Base-by-base conservation (phyloP, 2,329 filamentous ascomycete genomes). In the Scytalidium lignicola region DNA sequence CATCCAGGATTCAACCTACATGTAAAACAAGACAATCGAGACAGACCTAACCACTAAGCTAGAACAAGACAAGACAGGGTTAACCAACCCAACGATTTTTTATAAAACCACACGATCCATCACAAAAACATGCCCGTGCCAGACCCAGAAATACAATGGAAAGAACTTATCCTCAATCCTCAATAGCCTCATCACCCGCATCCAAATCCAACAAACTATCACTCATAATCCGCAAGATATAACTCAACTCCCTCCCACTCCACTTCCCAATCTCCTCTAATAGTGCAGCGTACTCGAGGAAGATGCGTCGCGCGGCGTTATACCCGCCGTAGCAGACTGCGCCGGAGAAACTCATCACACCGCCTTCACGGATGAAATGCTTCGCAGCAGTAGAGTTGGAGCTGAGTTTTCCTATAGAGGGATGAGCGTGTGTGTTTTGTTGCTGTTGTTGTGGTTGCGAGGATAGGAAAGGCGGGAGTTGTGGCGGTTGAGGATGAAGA, bases 211-310 rank as follows among this genome's bases (percentile, higher is more conserved):
- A 68, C 40, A 72, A 54, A 50, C 70, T 68, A 63, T 78, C 75
- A 56, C 74, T 76, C 75, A 79, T 78, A 22, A 77, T 78, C 54
- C 76, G 72, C 44, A 78, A 58, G 73, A 54, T 76, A 74, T 2
- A 74, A 74, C 48, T 70, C 65, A 41, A 72, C 70, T 53, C 55
- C 49, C 5, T 51, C 6, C 32, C 52, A 40, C 72, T 74, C 73
- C 75, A 75, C 29, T 73, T 70, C 13, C 73, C 74, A 45, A 75
- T 72, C 39, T 75, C 75, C 49, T 78, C 75, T 60, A 79, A 68
- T 13, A 78, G 62, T 40, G 72, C 69, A 2, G 74, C 74, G 58
- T 74, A 78, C 55, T 78, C 74, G 15, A 78, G 62, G 22, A 79
- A 54, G 12, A 75, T 74, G 17, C 74, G 64, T 28, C 74, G 65